Percentiles rank a stretch among this genome's conserved stretches.
phyloP scores from a whole-genome alignment of 768 basidiomycete species.

The Kwoniella heveanensis region DNA sequence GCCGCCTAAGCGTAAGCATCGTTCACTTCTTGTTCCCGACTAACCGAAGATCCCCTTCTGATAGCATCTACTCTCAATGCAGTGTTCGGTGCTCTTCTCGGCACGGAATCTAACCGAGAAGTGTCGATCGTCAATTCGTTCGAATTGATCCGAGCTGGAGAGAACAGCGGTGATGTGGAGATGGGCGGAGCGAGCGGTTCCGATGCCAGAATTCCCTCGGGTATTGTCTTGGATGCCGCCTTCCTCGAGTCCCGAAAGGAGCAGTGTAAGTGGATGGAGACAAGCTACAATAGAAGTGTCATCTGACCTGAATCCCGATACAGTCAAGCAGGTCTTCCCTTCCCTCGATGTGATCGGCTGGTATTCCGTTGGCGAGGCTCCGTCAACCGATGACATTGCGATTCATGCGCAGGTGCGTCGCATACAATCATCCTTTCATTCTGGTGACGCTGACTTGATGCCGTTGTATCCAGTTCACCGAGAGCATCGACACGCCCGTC shows the following conservation, averaged over 20 bases:
- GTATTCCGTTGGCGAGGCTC: slow-evolving; percentile 84
- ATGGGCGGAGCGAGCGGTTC: slow-evolving; percentile 37
- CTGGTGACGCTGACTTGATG: too few species aligned
- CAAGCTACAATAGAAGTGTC: not conserved
- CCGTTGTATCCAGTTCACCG: slow-evolving; percentile 86
- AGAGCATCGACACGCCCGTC: slow-evolving; percentile 83
- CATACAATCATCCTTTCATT: not conserved
- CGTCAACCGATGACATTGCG: slow-evolving; percentile 72
- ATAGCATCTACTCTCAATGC: too few species aligned
- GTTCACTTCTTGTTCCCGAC: slow-evolving; percentile 14
- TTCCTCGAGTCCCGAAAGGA: slow-evolving; percentile 81
- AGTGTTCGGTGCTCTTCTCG: slow-evolving; percentile 93
- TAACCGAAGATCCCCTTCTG: too few species aligned
- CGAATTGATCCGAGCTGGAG: slow-evolving; percentile 68
- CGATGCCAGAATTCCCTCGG: not conserved
- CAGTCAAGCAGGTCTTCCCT: slow-evolving; percentile 98
- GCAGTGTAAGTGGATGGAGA: slow-evolving; percentile 66
- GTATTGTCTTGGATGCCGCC: slow-evolving; percentile 62
- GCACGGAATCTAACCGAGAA: slow-evolving; percentile 89
- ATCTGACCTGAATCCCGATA: not conserved
- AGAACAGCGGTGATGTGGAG: slow-evolving; percentile 60
- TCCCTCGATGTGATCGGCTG: slow-evolving; percentile 96
- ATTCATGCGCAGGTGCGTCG: slow-evolving; percentile 77
- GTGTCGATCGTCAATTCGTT: slow-evolving; percentile 98
- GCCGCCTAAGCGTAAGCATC: slow-evolving; percentile 53